A percentile compares a stretch with the other conserved stretches of the same genome.
phyloP scores from a whole-genome alignment of 345 rosid species.

The Eucalyptus curtisii region DNA sequence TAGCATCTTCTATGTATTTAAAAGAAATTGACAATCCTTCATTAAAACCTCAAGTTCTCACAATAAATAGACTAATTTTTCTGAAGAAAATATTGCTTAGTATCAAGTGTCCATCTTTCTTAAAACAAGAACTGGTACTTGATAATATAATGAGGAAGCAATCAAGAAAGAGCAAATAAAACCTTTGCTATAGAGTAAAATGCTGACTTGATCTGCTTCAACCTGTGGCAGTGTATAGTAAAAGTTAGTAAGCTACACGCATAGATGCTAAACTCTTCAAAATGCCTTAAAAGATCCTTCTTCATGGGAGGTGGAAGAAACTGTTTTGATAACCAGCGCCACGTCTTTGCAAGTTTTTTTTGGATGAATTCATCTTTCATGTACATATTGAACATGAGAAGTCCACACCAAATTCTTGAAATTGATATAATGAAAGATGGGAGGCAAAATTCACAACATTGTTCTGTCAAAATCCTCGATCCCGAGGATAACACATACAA shows the following conservation, averaged over 20 bases:
- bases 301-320: background rate
- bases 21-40: background rate
- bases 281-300: background rate
- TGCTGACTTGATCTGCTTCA: conserved; percentile 87
- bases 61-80: background rate
- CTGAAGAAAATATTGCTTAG: background rate
- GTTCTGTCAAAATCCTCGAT: background rate
- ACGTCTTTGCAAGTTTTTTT: background rate
- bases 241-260: background rate
- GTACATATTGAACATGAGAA: background rate
- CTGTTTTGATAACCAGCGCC: background rate
- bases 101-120: background rate
- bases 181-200: conserved; percentile 83
- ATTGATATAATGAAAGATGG: background rate
- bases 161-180: background rate
- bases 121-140: background rate
- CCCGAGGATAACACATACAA: background rate
- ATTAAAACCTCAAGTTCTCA: background rate
- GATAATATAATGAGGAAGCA: background rate
- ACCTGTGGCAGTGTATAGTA: conserved; percentile 24
- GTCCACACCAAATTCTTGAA: background rate
- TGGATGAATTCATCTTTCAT: background rate
- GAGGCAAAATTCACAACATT: background rate
- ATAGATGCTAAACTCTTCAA: background rate
- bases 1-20: background rate